phyloP scores from a whole-genome alignment of 306 rosid species.

The Nissolia schottii region DNA sequence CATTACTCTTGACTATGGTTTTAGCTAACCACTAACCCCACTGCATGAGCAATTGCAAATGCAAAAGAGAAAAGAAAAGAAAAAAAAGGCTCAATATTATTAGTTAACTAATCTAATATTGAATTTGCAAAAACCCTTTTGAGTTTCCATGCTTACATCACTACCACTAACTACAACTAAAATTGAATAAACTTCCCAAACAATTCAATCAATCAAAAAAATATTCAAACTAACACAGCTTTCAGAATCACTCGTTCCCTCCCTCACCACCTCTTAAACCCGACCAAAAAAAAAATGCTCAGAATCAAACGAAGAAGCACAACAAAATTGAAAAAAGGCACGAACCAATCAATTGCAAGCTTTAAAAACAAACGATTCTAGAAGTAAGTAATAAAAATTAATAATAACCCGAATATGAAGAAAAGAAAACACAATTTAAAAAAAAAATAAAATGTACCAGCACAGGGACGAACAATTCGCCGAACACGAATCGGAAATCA shows the following conservation, averaged over 20 bases:
- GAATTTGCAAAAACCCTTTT: slow-evolving; percentile 12
- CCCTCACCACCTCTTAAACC: background rate
- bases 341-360: background rate
- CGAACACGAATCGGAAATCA: background rate
- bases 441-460: slow-evolving; percentile 29
- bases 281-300: background rate
- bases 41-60: background rate
- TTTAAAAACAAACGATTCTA: background rate
- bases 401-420: background rate
- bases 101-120: background rate
- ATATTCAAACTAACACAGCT: slow-evolving; percentile 8
- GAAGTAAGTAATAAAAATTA: background rate
- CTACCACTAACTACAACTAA: background rate
- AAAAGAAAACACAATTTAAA: background rate
- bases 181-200: background rate
- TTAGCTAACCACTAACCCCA: background rate
- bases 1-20: background rate
- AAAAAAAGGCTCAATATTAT: background rate
- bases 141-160: background rate
- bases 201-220: background rate
- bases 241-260: background rate
- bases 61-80: background rate
- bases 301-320: background rate
- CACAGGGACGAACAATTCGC: slow-evolving; percentile 12
- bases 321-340: background rate